Conservation (phyloP, 805 yeast species). For the Barnettozyma pratensis region DNA sequence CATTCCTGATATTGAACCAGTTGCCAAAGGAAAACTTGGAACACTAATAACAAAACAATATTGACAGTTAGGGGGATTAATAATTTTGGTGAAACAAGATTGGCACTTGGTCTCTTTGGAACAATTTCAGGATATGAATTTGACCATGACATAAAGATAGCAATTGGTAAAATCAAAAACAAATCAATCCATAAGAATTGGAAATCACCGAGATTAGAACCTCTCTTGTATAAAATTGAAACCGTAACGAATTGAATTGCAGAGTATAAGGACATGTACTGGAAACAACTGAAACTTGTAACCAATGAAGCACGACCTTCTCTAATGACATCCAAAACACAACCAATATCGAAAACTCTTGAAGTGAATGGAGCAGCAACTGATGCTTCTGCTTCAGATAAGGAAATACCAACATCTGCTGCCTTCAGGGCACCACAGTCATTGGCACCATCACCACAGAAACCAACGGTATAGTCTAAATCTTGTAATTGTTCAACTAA, state of each 20-base stretch:
- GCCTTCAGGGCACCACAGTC: constrained; percentile 98
- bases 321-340: constrained; percentile 84
- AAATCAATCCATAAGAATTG: constrained; percentile 93
- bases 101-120: constrained; percentile 86
- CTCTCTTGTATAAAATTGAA: constrained; percentile 76
- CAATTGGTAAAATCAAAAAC: constrained; percentile 86
- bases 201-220: constrained; percentile 93
- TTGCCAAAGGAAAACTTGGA: constrained; percentile 69
- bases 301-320: constrained; percentile 95
- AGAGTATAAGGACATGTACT: constrained; percentile 94
- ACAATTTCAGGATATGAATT: constrained; percentile 60
- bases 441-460: constrained; percentile 99
- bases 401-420: constrained; percentile 93
- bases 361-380: constrained; percentile 99
- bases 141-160: constrained; percentile 97
- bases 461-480: constrained; percentile 88
- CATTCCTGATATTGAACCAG: constrained; percentile 54
- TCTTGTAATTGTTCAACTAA: constrained; percentile 80
- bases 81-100: constrained; percentile 83
- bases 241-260: constrained; percentile 94
- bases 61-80: constrained; percentile 78
- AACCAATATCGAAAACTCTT: constrained; percentile 81
- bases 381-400: constrained; percentile 96
- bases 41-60: constrained; percentile 53
- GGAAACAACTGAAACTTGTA: constrained; percentile 94